Base-by-base conservation (phyloP, 1,139 yeast genomes). In the Ogataea hybrid region DNA sequence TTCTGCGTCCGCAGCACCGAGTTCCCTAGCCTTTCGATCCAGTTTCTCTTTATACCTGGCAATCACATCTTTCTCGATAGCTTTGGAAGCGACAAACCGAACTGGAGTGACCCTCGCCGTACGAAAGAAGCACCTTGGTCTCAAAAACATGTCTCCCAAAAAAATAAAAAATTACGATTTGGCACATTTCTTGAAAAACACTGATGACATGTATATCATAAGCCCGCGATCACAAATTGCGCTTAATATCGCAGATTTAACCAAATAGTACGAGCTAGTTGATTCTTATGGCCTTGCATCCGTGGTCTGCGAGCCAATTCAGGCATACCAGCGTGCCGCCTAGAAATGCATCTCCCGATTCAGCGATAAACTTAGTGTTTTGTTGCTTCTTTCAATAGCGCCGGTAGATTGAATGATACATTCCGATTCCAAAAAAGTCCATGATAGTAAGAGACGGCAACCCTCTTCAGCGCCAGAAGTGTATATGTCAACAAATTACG, bases 1-100 rank as follows among this genome's bases (percentile, higher is more conserved):
- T 9, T 79, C 80, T 3, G 86, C 67, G 32, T 74, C 65, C 3
- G 66, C 55, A 6, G 70, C 68, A 9, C 81, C 81, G 21, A 69
- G 58, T 32, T 67, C 67, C 39, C 64, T 61, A 1, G 85, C 86
- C 53, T 69, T 73, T 39, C 66, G 56, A 32, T 71, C 68, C 35
- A 81, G 62, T 57, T 79, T 59, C 5, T 52, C 58, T 20, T 60
- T 60, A 32, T 71, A 71, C 64, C 73, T 66, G 1, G 62, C 50
- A 25, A 65, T 37, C 6, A 71, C 61, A 37, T 66, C 70, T 8
- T 54, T 48, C 11, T 69, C 67, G 5, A 70, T 64, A 2, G 61
- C 59, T 39, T 72, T 63, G 32, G 71, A 69, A 42, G 70, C 73
- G 9, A 57, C 46, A 18, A 50, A 57, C 33, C 63, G 47, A 25